Conservation (phyloP, 2,329 filamentous ascomycete species). For the Trichoderma arundinaceum region DNA sequence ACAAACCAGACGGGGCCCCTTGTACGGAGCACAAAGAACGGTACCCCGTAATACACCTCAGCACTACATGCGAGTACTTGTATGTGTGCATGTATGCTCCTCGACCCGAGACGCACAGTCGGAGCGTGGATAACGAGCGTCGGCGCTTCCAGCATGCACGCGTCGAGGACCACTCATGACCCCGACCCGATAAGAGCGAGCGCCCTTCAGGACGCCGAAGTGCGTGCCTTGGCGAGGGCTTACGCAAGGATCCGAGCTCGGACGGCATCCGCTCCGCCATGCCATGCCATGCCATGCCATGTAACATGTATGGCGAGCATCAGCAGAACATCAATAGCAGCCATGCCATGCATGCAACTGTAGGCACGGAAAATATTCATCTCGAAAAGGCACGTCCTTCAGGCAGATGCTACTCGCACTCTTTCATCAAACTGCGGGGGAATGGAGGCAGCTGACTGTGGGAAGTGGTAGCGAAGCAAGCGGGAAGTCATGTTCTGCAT, state of each 20-base stretch:
- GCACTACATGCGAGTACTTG: conserved; percentile 15
- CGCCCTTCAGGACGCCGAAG: conserved; percentile 2
- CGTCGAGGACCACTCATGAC: background rate
- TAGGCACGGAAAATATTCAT: conserved; percentile 25
- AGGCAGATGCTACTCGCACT: background rate
- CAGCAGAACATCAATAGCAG: conserved; percentile 21
- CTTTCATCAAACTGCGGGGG: conserved; percentile 10
- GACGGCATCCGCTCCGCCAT: conserved; percentile 19
- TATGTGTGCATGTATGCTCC: background rate
- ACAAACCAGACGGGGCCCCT: conserved; percentile 1
- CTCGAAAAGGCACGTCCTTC: background rate
- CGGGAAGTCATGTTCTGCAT: conserved; percentile 17
- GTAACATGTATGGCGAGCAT: conserved; percentile 24
- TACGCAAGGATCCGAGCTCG: conserved; percentile 27
- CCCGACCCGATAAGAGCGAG: conserved; percentile 10
- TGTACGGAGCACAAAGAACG: conserved; percentile 3
- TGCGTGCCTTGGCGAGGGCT: conserved; percentile 21
- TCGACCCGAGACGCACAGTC: conserved; percentile 5
- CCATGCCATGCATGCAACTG: conserved; percentile 19
- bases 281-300: conserved; percentile 17
- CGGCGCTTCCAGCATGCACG: conserved; percentile 20
- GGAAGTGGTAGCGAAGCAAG: conserved; percentile 12
- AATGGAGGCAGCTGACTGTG: conserved; percentile 23
- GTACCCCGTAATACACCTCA: background rate
- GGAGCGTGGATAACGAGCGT: background rate